Evolutionary conservation across 1,284 basidiomycete genomes (phyloP).

Genomic region (Ustilago trichophora): DNA sequence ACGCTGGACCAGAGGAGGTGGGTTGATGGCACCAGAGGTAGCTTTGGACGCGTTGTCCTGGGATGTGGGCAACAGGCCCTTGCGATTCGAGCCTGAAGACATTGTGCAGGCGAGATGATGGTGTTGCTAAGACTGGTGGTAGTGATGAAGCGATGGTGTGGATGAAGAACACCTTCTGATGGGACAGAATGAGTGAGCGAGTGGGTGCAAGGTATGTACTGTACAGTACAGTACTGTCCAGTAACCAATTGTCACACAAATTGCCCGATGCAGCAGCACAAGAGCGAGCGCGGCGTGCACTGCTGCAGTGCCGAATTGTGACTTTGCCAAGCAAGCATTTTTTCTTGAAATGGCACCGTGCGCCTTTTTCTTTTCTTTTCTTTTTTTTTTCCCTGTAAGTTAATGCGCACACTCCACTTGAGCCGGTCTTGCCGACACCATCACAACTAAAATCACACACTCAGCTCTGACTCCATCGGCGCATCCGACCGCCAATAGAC

Average conservation of each 20-base stretch:
- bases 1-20: constrained; percentile 35
- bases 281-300: too few relatives aligned
- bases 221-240: neutral
- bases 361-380: too few relatives aligned
- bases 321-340: too few relatives aligned
- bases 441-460: too few relatives aligned
- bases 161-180: neutral
- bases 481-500: too few relatives aligned
- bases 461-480: too few relatives aligned
- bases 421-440: too few relatives aligned
- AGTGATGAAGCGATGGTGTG: neutral
- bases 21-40: neutral
- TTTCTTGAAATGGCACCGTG: too few relatives aligned
- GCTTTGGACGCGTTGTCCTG: constrained; percentile 13
- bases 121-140: neutral
- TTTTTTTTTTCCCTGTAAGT: too few relatives aligned
- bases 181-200: neutral
- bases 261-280: neutral
- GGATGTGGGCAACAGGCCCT: constrained; percentile 48
- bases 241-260: neutral
- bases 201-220: constrained; percentile 4
- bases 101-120: neutral
- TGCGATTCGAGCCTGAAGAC: constrained; percentile 36
- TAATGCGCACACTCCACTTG: too few relatives aligned
- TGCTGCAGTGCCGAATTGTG: too few relatives aligned